Evolutionary conservation across 202 grass and related monocot species (phyloP).

Genomic region (Carex sylvatica): DNA sequence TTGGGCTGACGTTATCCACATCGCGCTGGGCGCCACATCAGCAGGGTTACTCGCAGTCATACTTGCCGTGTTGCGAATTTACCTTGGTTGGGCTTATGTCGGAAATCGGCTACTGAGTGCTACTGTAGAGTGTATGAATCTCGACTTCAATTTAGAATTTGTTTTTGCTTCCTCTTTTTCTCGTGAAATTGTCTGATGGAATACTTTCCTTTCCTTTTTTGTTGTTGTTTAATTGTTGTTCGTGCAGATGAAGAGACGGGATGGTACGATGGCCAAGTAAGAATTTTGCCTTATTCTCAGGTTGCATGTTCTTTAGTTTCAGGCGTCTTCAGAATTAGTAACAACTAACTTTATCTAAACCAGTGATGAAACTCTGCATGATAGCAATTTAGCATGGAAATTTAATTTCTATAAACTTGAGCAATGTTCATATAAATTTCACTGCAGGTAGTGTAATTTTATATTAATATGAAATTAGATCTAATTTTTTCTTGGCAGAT

Average conservation of each 20-base stretch:
- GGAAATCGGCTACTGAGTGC: constrained; percentile 92
- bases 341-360: not conserved
- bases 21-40: constrained; percentile 54
- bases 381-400: not conserved
- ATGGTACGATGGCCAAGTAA: constrained; percentile 98
- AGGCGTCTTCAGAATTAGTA: not conserved
- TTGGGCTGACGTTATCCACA: constrained; percentile 44
- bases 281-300: constrained; percentile 11
- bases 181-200: not conserved
- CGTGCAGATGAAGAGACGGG: constrained; percentile 88
- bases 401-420: not conserved
- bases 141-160: not conserved
- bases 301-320: not conserved
- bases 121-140: constrained; percentile 80
- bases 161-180: not conserved
- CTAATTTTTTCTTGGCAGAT: constrained; percentile 39
- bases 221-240: not conserved
- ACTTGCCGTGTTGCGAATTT: constrained; percentile 84
- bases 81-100: constrained; percentile 93
- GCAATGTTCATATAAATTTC: not conserved
- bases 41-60: constrained; percentile 77
- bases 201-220: not conserved
- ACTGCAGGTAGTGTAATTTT: not conserved
- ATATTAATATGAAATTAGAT: not conserved
- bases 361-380: not conserved